Evolutionary conservation across 495 filamentous ascomycete species (phyloP), one percentile per base, ranked within the genome.

Genomic region (Hypoxylon fuscum): DNA sequence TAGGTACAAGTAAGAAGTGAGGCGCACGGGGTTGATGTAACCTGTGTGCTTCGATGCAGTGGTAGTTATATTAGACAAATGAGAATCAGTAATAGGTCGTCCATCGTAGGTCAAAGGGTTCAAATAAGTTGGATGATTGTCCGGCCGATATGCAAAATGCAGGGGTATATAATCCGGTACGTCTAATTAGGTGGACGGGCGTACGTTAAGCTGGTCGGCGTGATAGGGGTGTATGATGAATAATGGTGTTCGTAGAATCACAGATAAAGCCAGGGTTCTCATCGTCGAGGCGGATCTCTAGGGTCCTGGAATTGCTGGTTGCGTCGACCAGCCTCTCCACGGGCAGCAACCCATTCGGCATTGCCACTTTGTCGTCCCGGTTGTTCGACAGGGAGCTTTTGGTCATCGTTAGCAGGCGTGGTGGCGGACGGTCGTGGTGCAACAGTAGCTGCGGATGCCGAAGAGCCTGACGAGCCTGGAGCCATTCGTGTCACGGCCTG

Each of bases 281-380:
- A 65, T 45, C 54, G 50, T 41, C 56, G 54, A 9, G 48, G 41
- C 1, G 70, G 74, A 57, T 70, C 64, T 18, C 66, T 72, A 17
- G 76, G 72, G 18, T 76, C 74, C 35, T 66, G 76, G 49, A 62
- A 72, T 17, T 68, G n/a, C n/a, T n/a, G 77, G 47, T 77, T 70
- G 1, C 73, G 68, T 37, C 64, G 73, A 11, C 80, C 83, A 59
- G 76, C 76, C 66, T 88, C 82, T 53, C 84, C 84, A 62, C 86
- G 77, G 11, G 82, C 79, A 25, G 79, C 81, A 45, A 87, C 77
- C 88, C 87, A 89, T 65, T 90, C 85, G 10, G 83, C 73, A 40
- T 83, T 81, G 25, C 85, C 87, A 49, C 84, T 87, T 61, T 86
- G 86, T 57, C 82, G 81, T 11, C 79, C 77, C 43, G 79, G 76